phyloP scores from a whole-genome alignment of 176 grass and related monocot species.

The Bothriochloa decipiens region DNA sequence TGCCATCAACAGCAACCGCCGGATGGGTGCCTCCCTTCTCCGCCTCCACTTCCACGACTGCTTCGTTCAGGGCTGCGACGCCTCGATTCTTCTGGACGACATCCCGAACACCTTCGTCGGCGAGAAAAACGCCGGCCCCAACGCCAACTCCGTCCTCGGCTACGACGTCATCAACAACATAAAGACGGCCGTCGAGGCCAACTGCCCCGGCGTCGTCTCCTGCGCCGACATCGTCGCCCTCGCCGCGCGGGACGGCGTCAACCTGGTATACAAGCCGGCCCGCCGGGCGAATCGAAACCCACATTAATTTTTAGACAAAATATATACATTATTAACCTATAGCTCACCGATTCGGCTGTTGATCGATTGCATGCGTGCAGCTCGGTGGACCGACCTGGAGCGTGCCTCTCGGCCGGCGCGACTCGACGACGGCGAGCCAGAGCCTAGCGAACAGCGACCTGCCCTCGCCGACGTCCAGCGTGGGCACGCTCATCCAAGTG shows the following conservation, averaged over 20 bases:
- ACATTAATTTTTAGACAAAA: no score
- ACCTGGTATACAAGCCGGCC: conserved; percentile 43
- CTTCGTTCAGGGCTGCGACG: not conserved
- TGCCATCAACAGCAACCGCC: conserved; percentile 37
- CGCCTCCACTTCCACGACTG: conserved; percentile 73
- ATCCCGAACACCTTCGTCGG: not conserved
- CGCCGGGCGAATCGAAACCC: no score
- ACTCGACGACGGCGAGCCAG: not conserved
- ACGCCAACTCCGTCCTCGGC: not conserved
- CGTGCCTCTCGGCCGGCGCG: not conserved
- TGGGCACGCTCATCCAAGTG: not conserved
- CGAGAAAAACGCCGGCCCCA: not conserved
- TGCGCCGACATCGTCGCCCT: conserved; percentile 87
- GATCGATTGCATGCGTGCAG: not conserved
- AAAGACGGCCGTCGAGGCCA: not conserved
- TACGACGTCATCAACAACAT: not conserved
- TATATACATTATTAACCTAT: no score
- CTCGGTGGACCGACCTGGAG: not conserved
- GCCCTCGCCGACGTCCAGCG: not conserved
- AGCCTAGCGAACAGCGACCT: not conserved
- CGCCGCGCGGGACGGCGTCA: conserved; percentile 63
- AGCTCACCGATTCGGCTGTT: no score
- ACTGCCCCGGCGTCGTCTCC: conserved; percentile 67
- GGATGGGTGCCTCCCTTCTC: conserved; percentile 75
- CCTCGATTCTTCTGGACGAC: not conserved